phyloP scores from a whole-genome alignment of 345 rosid species.

The Zanthoxylum bungeanum region DNA sequence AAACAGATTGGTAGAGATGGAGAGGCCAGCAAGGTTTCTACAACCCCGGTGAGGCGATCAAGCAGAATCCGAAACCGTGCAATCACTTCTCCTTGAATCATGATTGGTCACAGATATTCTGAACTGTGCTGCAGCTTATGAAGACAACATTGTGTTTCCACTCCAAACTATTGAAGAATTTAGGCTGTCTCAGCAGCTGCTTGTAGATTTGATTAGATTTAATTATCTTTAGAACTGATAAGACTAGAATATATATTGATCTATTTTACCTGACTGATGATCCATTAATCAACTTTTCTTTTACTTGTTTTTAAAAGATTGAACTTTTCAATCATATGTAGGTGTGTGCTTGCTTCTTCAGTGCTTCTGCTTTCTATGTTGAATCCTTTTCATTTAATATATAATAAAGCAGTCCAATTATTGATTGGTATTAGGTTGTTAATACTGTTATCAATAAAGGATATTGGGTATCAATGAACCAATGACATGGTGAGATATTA shows the following conservation, averaged over 20 bases:
- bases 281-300: background rate
- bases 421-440: background rate
- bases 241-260: background rate
- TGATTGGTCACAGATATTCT: background rate
- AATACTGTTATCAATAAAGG: background rate
- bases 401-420: background rate
- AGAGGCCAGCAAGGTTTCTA: slow-evolving; percentile 15
- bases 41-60: slow-evolving; percentile 48
- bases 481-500: background rate
- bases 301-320: background rate
- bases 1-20: slow-evolving; percentile 23
- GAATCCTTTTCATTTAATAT: background rate
- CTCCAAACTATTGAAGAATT: background rate
- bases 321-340: background rate
- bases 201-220: background rate
- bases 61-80: slow-evolving; percentile 32
- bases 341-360: too few relatives aligned
- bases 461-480: background rate
- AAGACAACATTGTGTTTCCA: slow-evolving; percentile 13
- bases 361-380: background rate
- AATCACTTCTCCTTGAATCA: slow-evolving; percentile 27
- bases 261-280: background rate
- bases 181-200: background rate
- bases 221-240: background rate
- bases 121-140: background rate